Conservation (phyloP, 768 basidiomycete genomes). For the Serendipita sp. region DNA sequence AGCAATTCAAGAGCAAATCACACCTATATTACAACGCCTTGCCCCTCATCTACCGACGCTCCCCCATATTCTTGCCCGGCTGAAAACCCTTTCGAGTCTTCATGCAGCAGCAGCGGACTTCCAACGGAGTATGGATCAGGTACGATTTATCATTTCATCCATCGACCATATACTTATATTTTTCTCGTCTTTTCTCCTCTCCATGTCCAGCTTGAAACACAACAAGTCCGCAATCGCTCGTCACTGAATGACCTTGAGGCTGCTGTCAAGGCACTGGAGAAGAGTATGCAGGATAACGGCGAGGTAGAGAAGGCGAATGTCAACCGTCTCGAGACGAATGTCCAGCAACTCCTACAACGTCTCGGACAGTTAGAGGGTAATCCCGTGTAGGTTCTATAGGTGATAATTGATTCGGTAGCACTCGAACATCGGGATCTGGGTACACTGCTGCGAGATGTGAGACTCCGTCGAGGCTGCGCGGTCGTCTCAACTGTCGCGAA, state of each 20-base stretch:
- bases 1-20: conserved; percentile 33
- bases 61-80: conserved; percentile 72
- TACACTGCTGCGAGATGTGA: too few relatives aligned
- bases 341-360: conserved; percentile 32
- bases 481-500: too few relatives aligned
- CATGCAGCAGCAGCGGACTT: conserved; percentile 76
- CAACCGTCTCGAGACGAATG: conserved; percentile 44
- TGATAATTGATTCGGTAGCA: too few relatives aligned
- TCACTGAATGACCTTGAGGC: conserved; percentile 49
- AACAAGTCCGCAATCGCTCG: conserved; percentile 48
- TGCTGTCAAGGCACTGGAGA: conserved; percentile 58
- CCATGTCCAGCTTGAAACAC: conserved; percentile 41
- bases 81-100: conserved; percentile 68
- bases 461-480: too few relatives aligned
- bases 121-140: conserved; percentile 37
- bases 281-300: conserved; percentile 60
- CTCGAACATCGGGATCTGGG: too few relatives aligned
- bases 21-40: conserved; percentile 23
- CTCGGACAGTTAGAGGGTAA: conserved; percentile 21
- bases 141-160: neutral
- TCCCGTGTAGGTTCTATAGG: neutral
- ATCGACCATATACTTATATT: too few relatives aligned
- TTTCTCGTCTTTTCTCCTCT: neutral
- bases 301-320: conserved; percentile 60
- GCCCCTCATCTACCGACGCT: conserved; percentile 29